Evolutionary conservation across 2,329 filamentous ascomycete species (phyloP).

Genomic region (Phialocephala sp.): DNA sequence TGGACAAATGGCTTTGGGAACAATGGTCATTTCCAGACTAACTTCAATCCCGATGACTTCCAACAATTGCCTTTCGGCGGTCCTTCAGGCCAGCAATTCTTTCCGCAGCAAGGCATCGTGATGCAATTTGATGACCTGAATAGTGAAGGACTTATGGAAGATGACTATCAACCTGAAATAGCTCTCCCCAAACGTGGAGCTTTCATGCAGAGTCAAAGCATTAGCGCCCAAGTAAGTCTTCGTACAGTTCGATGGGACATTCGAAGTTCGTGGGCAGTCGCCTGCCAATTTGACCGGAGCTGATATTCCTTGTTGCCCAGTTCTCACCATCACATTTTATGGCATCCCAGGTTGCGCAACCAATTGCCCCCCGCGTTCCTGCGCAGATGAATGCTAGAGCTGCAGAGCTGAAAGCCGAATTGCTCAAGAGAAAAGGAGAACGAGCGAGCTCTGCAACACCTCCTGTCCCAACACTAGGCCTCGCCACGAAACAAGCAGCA

Average conservation of each 20-base stretch:
- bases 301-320: slow-evolving; percentile 23
- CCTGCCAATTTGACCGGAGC: slow-evolving; percentile 9
- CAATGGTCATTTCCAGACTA: slow-evolving; percentile 34
- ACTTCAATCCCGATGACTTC: slow-evolving; percentile 38
- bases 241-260: neutral
- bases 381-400: slow-evolving; percentile 40
- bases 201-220: slow-evolving; percentile 37
- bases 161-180: slow-evolving; percentile 33
- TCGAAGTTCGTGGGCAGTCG: slow-evolving; percentile 8
- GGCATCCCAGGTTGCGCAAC: slow-evolving; percentile 19
- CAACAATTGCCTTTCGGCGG: slow-evolving; percentile 25
- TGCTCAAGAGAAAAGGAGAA: slow-evolving; percentile 37
- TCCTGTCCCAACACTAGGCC: slow-evolving; percentile 16
- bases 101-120: slow-evolving; percentile 27
- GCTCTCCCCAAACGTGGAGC: slow-evolving; percentile 33
- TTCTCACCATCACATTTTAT: slow-evolving; percentile 32
- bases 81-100: slow-evolving; percentile 29
- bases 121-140: slow-evolving; percentile 30
- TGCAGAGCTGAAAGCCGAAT: slow-evolving; percentile 41
- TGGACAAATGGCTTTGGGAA: slow-evolving; percentile 39
- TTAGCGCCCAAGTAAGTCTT: slow-evolving; percentile 36
- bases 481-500: slow-evolving; percentile 20
- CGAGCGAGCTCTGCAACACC: slow-evolving; percentile 36
- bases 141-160: slow-evolving; percentile 26
- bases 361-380: slow-evolving; percentile 27